Evolutionary conservation across 2,329 filamentous ascomycete genomes (phyloP), one percentile per base, ranked within the genome.

Genomic region (Zasmidium cellare): DNA sequence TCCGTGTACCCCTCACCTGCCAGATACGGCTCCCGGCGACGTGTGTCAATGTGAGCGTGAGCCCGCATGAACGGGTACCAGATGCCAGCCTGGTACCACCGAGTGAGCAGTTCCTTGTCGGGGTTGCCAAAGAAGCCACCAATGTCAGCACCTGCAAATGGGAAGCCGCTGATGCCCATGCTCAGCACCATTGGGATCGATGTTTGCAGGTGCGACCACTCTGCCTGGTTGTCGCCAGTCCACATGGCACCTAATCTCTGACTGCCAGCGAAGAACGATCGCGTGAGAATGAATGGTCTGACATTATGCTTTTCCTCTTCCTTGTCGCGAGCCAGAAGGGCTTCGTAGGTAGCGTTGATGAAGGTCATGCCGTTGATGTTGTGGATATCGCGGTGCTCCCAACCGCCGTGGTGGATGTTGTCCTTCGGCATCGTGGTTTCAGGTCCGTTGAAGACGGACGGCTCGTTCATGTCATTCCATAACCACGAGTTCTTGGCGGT

Each of bases 401-500:
- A 99, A 70, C 89, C 85, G 53, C 85, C 92, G 69, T 89, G 79
- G 73, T 99, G 94, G 25, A 99, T 76, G 72, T 99, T 99, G 79
- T 99, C 94, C 77, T 97, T 97, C 61, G 94, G 94, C 92, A 97
- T 97, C 3, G 93, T 97, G 2, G 92, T 96, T 75, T 99, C 94
- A 0, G 94, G 94, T 0, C 94, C 94, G 73, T 97, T 97, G 80
- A 99, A 99, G 1, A 99, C 94, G 0, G 94, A 97, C 0, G 94
- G 94, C 78, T 99, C 94, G 72, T 97, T 97, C 94, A 99, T 99
- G 74, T 99, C 94, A 74, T 99, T 99, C 94, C 94, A 99, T 68
- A 99, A 86, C 75, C 91, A 97, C 0, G 91, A 88, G 74, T 97
- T 99, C 63, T 87, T 82, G 67, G 88, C 83, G 1, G 91, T 91